A percentile compares a stretch with the other conserved stretches of the same genome.
phyloP scores from a whole-genome alignment of 768 basidiomycete species.

The Rhodosporidiobolus sp. region DNA sequence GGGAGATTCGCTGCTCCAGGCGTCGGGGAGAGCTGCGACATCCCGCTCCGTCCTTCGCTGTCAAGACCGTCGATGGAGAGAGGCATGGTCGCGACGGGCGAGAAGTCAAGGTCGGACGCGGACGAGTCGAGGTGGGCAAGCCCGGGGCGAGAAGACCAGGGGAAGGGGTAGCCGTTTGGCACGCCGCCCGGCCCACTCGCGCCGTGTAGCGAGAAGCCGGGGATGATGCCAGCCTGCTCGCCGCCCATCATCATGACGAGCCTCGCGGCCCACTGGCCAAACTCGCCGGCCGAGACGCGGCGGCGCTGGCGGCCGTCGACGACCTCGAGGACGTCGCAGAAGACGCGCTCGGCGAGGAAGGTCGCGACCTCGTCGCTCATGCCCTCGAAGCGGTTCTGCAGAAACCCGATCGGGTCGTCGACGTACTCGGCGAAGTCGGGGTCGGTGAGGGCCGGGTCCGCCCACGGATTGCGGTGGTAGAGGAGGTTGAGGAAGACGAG shows the following conservation, averaged over 20 bases:
- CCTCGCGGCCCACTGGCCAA: slow-evolving; percentile 79
- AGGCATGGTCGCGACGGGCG: slow-evolving; percentile 23
- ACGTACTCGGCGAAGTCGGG: slow-evolving; percentile 77
- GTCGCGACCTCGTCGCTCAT: slow-evolving; percentile 67
- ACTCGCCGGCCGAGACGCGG: slow-evolving; percentile 74
- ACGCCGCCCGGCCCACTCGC: too few species aligned
- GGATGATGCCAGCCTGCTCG: neutral
- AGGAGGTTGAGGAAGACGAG: slow-evolving; percentile 99
- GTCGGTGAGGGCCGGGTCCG: slow-evolving; percentile 80
- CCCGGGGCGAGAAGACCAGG: slow-evolving; percentile 27
- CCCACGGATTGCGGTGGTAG: slow-evolving; percentile 98
- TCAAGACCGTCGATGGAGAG: slow-evolving; percentile 11
- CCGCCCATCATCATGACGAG: slow-evolving; percentile 51
- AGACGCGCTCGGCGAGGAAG: slow-evolving; percentile 77
- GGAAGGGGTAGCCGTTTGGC: too few species aligned
- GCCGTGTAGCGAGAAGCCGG: slow-evolving; percentile 3
- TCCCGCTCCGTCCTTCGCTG: too few species aligned
- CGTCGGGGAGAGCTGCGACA: neutral
- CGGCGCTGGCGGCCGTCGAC: slow-evolving; percentile 39
- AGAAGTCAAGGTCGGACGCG: slow-evolving; percentile 28
- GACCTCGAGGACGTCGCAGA: slow-evolving; percentile 61
- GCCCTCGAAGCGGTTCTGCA: slow-evolving; percentile 80
- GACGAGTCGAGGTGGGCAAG: slow-evolving; percentile 43
- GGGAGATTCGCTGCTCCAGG: slow-evolving; percentile 1
- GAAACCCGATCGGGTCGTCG: slow-evolving; percentile 74